Evolutionary conservation across 441 rosid species (phyloP).

Genomic region (Erodium moschatum): DNA sequence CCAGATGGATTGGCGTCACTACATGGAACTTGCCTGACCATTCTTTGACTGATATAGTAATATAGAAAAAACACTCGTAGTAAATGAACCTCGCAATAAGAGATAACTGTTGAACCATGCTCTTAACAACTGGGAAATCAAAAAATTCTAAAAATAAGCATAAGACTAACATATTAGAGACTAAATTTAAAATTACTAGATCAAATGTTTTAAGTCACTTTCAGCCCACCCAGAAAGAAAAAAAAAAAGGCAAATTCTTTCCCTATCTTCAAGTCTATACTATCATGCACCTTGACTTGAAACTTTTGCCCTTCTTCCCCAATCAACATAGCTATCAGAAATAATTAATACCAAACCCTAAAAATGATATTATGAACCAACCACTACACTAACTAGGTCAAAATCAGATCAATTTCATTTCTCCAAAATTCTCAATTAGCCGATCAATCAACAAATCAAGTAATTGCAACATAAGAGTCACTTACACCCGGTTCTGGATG

Average conservation of each 20-base stretch:
- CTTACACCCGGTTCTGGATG: constrained; percentile 51
- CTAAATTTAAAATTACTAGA: neutral
- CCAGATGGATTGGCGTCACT: too few relatives aligned
- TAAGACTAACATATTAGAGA: too few relatives aligned
- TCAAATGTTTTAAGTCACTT: neutral
- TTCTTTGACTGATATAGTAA: too few relatives aligned
- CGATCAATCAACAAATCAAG: neutral
- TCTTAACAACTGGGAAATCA: too few relatives aligned
- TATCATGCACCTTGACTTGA: neutral
- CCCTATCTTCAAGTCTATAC: neutral
- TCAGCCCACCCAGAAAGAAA: neutral
- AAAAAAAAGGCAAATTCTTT: neutral
- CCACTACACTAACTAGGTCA: too few relatives aligned
- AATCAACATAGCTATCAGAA: neutral
- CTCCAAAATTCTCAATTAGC: neutral
- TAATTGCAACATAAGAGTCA: neutral
- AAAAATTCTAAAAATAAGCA: too few relatives aligned
- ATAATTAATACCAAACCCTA: neutral
- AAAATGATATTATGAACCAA: too few relatives aligned
- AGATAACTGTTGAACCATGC: too few relatives aligned
- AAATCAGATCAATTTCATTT: neutral
- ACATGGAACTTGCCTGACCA: too few relatives aligned
- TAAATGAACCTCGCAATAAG: too few relatives aligned
- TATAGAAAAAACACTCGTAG: too few relatives aligned
- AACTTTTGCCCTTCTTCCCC: neutral